These are phyloP conservation scores for Pyricularia pennisetigena DNA, from an alignment of 2,329 filamentous ascomycete genomes.

Conservation along the genomic window DNA sequence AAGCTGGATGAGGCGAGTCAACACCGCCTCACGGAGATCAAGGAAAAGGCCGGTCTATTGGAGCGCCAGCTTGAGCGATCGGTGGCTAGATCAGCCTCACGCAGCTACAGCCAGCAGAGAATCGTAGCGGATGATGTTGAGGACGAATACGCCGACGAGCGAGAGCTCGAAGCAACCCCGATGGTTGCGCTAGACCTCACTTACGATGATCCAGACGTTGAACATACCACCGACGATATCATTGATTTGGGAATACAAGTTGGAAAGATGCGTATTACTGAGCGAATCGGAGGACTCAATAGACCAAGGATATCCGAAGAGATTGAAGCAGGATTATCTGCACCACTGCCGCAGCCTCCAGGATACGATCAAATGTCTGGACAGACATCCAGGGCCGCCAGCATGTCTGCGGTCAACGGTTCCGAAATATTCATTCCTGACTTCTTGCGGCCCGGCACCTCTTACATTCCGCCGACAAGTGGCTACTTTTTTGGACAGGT, in stretches of 20 bases:
- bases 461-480: constrained; percentile 59
- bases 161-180: constrained; percentile 50
- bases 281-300: constrained; percentile 64
- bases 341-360: background rate
- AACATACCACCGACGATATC: constrained; percentile 40
- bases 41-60: constrained; percentile 65
- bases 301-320: constrained; percentile 62
- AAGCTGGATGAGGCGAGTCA: constrained; percentile 61
- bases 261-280: constrained; percentile 63
- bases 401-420: constrained; percentile 9
- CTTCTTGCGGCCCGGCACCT: constrained; percentile 53
- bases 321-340: constrained; percentile 25
- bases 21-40: constrained; percentile 63
- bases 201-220: constrained; percentile 49
- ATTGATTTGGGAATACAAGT: constrained; percentile 64
- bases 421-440: constrained; percentile 24
- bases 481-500: constrained; percentile 55
- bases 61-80: constrained; percentile 62
- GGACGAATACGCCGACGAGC: constrained; percentile 48
- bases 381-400: constrained; percentile 1
- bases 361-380: background rate
- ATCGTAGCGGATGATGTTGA: constrained; percentile 40
- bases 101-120: constrained; percentile 21
- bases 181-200: constrained; percentile 55
- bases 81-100: constrained; percentile 38